These are phyloP conservation scores for Cladosporium sp. DNA, from an alignment of 2,329 filamentous ascomycete species.

Conservation along the genomic window DNA sequence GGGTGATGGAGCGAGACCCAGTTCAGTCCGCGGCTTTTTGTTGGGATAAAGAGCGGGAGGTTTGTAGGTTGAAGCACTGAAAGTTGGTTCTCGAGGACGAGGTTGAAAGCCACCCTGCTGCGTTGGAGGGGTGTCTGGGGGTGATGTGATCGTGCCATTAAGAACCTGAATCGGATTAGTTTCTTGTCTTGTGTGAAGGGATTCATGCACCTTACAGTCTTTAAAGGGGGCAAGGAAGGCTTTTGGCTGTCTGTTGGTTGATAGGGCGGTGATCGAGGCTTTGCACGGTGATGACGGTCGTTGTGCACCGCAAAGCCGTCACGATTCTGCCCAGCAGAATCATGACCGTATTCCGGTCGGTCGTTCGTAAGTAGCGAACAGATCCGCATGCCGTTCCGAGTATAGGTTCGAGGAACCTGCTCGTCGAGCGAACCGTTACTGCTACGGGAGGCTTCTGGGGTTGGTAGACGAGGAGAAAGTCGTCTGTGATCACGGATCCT, in stretches of 20 bases:
- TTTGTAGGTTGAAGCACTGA: constrained; percentile 29
- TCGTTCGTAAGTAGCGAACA: constrained; percentile 6
- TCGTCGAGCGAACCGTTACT: constrained; percentile 25
- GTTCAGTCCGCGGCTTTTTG: constrained; percentile 30
- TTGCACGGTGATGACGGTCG: constrained; percentile 19
- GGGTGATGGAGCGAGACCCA: constrained; percentile 1
- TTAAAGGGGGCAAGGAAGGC: constrained; percentile 31
- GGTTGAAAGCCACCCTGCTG: constrained; percentile 22
- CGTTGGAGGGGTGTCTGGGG: constrained; percentile 25
- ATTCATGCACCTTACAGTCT: constrained; percentile 22
- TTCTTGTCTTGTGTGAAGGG: constrained; percentile 20
- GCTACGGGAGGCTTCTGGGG: constrained; percentile 27
- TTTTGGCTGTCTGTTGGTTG: constrained; percentile 21
- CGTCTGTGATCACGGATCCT: background rate
- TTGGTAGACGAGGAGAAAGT: constrained; percentile 24
- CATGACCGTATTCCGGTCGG: background rate
- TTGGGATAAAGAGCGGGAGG: constrained; percentile 32
- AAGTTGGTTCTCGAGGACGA: constrained; percentile 28
- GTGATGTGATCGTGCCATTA: constrained; percentile 9
- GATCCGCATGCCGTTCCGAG: constrained; percentile 8
- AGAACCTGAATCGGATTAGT: constrained; percentile 2
- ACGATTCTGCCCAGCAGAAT: background rate
- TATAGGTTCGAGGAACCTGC: constrained; percentile 15
- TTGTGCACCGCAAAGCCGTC: background rate
- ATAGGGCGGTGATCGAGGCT: constrained; percentile 29